Evolutionary conservation across 2,329 filamentous ascomycete species (phyloP), one percentile per base, ranked within the genome.

Genomic region (Metarhizium rileyi): DNA sequence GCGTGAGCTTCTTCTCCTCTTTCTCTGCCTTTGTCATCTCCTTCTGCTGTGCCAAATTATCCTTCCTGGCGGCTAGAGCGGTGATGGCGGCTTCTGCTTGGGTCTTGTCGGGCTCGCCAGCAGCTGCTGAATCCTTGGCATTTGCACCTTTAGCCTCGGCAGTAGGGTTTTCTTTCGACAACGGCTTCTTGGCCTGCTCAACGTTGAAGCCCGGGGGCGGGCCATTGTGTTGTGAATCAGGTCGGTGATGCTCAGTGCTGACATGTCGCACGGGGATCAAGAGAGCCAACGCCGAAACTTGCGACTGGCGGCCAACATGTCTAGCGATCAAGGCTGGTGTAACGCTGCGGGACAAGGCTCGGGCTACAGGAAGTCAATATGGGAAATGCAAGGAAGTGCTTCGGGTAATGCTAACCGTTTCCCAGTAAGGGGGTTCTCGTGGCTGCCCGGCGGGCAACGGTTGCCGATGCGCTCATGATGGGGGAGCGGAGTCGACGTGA

Each of bases 141-240:
- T 62, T 54, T 12, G 57, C 47, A 20, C 57, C 60, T 12, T 64
- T 52, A n/a, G 61, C 58, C 54, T 66, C 64, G 14, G 66, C 55
- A 12, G 64, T 55, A 20, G 60, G 56, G 27, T 62, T 59, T 49
- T 84, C 79, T 61, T 80, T 80, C 2, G 81, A 70, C 44, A 93
- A 72, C 12, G 90, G 87, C 65, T 90, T 91, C 78, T 90, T 91
- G 57, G 90, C 90, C 71, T 89, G 77, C 62, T 91, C 84, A n/a
- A 87, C 75, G 64, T 93, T 90, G 74, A 95, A 96, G 26, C 90
- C 90, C 14, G 90, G 90, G 50, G 90, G 90, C 42, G 89, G 90
- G 45, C 79, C 83, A 49, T 76, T 73, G 47, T 77, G 71, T 33
- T 68, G 67, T 25, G 69, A 64, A 52, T 74, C 69, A 48, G 75